Evolutionary conservation across 2,329 filamentous ascomycete genomes (phyloP).

Genomic region (Hypoxylon sp.): DNA sequence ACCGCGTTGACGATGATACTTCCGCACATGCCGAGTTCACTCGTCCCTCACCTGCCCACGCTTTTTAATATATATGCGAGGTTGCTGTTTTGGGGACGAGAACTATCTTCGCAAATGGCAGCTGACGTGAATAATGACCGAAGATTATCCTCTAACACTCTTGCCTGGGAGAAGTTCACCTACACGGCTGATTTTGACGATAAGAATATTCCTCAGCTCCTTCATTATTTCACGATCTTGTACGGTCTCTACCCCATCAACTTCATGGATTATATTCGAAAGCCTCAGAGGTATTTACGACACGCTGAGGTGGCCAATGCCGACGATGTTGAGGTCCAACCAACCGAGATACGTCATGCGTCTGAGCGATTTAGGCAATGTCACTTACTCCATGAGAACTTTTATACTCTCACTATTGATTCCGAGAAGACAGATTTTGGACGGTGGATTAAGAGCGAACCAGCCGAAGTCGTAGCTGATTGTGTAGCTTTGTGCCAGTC

Average conservation of each 20-base stretch:
- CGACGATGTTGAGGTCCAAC: conserved; percentile 82
- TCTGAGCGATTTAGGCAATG: conserved; percentile 79
- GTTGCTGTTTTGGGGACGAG: conserved; percentile 80
- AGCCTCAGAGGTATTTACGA: conserved; percentile 81
- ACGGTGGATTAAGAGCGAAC: conserved; percentile 83
- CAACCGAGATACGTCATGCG: conserved; percentile 78
- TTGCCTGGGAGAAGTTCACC: conserved; percentile 72
- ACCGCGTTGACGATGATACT: conserved; percentile 84
- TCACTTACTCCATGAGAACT: conserved; percentile 85
- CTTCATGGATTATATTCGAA: conserved; percentile 87
- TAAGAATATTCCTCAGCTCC: conserved; percentile 72
- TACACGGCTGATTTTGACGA: conserved; percentile 73
- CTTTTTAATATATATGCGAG: conserved; percentile 86
- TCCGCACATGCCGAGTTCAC: conserved; percentile 80
- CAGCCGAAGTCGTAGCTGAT: conserved; percentile 82
- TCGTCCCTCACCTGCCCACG: conserved; percentile 75
- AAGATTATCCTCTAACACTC: conserved; percentile 48
- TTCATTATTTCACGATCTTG: conserved; percentile 82
- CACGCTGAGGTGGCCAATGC: conserved; percentile 76
- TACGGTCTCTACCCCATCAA: conserved; percentile 88
- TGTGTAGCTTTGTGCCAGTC: conserved; percentile 75
- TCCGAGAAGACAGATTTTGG: conserved; percentile 81
- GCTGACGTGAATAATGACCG: conserved; percentile 56
- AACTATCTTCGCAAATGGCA: conserved; percentile 57
- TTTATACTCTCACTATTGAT: conserved; percentile 82